phyloP scores from a whole-genome alignment of 208 protist genomes.

The Leishmania amazonensis region DNA sequence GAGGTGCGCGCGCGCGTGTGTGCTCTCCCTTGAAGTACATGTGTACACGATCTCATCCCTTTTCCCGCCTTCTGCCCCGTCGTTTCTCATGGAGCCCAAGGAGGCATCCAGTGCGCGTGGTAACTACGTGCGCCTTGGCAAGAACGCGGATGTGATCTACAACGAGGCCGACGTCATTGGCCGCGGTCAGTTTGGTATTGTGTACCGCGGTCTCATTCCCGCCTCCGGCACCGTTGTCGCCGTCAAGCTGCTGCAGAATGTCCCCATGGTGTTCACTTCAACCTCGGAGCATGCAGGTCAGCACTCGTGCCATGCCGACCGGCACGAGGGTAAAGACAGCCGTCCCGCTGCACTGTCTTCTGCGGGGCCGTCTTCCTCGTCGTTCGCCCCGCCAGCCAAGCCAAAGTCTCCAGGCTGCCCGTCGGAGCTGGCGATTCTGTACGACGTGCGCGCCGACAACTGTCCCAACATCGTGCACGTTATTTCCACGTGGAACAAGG shows the following conservation, averaged over 20 bases:
- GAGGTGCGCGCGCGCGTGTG: not conserved
- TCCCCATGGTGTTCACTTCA: constrained; percentile 3
- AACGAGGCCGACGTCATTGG: constrained; percentile 45
- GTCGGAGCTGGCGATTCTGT: constrained; percentile 35
- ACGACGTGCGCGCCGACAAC: constrained; percentile 25
- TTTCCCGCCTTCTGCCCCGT: not conserved
- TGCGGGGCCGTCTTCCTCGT: not conserved
- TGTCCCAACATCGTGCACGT: constrained; percentile 52
- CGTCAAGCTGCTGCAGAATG: constrained; percentile 52
- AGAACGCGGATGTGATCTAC: constrained; percentile 40
- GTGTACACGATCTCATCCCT: not conserved
- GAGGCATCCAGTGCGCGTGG: not conserved
- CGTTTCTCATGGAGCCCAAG: not conserved
- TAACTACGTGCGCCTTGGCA: constrained; percentile 26
- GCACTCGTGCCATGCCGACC: not conserved
- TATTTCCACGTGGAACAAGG: constrained; percentile 35
- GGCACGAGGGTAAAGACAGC: not conserved
- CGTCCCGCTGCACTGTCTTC: not conserved
- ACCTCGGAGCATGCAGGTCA: constrained; percentile 11
- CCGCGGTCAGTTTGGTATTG: constrained; percentile 54
- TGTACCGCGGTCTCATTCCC: constrained; percentile 42
- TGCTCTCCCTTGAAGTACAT: not conserved
- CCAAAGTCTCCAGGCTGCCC: constrained; percentile 14
- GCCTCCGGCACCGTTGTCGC: constrained; percentile 38
- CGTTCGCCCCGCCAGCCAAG: not conserved